A percentile compares a stretch with the other conserved stretches of the same genome.
Evolutionary conservation across 805 yeast species (phyloP).

Genomic region (Candida bentonensis): DNA sequence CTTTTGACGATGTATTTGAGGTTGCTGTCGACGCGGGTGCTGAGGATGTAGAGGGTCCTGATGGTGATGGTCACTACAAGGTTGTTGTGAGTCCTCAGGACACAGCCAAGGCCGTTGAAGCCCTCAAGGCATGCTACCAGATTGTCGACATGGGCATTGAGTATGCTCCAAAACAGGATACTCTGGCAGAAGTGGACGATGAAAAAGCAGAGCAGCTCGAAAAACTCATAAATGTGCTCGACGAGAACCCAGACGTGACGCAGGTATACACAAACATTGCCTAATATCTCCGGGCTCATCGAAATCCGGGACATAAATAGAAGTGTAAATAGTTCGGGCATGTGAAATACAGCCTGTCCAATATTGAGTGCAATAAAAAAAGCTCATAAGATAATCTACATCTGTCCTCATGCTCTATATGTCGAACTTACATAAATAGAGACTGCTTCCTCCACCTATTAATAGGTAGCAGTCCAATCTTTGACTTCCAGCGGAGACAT

Average conservation of each 20-base stretch:
- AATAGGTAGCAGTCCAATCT: conserved; percentile 1
- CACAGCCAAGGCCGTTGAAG: conserved; percentile 46
- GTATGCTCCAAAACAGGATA: conserved; percentile 50
- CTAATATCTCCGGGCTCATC: too few species aligned
- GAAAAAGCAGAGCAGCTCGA: conserved; percentile 38
- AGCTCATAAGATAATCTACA: too few species aligned
- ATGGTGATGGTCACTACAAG: conserved; percentile 24
- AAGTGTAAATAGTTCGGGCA: conserved; percentile 2
- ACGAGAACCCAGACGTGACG: conserved; percentile 73
- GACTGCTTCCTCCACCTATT: neutral
- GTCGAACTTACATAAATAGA: neutral
- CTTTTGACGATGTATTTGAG: conserved; percentile 60
- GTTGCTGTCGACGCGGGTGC: conserved; percentile 60
- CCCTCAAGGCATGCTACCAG: conserved; percentile 39
- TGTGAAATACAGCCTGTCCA: neutral
- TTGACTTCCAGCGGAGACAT: neutral
- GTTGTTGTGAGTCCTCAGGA: conserved; percentile 52
- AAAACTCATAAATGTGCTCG: conserved; percentile 47
- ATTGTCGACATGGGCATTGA: conserved; percentile 62
- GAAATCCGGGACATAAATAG: conserved; percentile 1
- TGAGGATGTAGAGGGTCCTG: conserved; percentile 36
- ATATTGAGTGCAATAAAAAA: too few species aligned
- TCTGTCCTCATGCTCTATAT: too few species aligned
- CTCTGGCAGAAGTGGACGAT: conserved; percentile 38
- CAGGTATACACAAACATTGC: conserved; percentile 59